Base-by-base conservation (phyloP, 306 rosid genomes). In the Canavalia gladiata region DNA sequence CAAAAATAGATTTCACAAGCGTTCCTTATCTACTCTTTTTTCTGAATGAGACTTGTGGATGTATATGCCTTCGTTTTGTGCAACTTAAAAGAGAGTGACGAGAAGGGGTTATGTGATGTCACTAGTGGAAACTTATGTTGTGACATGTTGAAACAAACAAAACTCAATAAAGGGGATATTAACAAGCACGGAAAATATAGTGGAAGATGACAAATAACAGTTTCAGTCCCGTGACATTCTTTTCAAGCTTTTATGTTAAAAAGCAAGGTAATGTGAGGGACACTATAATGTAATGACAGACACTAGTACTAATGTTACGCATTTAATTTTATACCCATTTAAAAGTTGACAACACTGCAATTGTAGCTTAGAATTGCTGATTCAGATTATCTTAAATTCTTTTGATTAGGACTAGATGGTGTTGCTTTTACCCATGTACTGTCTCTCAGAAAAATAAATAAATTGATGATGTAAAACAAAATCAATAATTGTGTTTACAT, bases 181-280 rank as follows among this genome's bases (percentile, higher is more conserved):
- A 58, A 59, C 31, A 68, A 72, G 67, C 74, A 66, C 9, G 25
- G 42, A 77, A 64, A 12, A 35, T 83, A 69, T 46, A 42, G 78
- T 46, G 65, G 81, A 88, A 84, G 60, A 80, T 84, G 97, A 90
- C 97, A 90, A 89, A 84, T 37, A 51, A 79, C 69, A 87, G 78
- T 87, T 89, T 84, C 76, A 80, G 80, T 52, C 95, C 90, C 97
- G 97, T 92, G 95, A 92, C 81, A 68, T 81, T 80, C 71, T 60
- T 82, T 81, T 60, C 50, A 8, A 29, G 39, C 58, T 67, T 78
- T 39, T 75, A 37, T 77, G 8, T 77, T 59, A 70, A 59, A 82
- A 83, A 42, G 34, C 25, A 43, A 5, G 31, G 63, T 80, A 30
- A 18, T 18, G 25, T 18, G 25, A 18, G 25, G 25, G 25, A 18